phyloP scores from a whole-genome alignment of 345 rosid genomes.

The Kandelia obovata region DNA sequence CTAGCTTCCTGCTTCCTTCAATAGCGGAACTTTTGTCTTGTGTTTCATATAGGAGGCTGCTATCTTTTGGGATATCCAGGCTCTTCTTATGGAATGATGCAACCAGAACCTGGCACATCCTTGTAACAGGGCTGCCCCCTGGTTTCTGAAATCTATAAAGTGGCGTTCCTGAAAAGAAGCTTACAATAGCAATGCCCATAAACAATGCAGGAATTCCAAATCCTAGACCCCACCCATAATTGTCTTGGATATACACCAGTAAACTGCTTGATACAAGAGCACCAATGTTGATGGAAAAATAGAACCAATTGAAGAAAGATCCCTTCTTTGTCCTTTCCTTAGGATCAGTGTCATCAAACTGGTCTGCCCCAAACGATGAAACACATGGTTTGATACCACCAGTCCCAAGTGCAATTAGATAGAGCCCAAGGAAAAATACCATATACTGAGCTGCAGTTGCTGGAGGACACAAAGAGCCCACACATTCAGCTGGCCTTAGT shows the following conservation, averaged over 20 bases:
- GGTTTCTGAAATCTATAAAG: constrained; percentile 88
- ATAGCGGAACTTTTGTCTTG: constrained; percentile 62
- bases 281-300: constrained; percentile 87
- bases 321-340: constrained; percentile 76
- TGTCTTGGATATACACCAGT: constrained; percentile 89
- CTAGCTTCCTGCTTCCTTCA: constrained; percentile 73
- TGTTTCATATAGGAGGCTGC: constrained; percentile 62
- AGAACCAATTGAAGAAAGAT: constrained; percentile 94
- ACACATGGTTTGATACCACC: constrained; percentile 98
- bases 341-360: constrained; percentile 85
- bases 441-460: constrained; percentile 66
- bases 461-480: constrained; percentile 55
- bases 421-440: constrained; percentile 80
- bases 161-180: constrained; percentile 86
- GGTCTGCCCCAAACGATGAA: constrained; percentile 93
- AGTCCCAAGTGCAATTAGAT: constrained; percentile 85
- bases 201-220: constrained; percentile 90
- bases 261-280: constrained; percentile 82
- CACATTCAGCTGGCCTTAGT: constrained; percentile 64
- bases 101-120: constrained; percentile 79
- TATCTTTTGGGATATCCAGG: constrained; percentile 55
- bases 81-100: constrained; percentile 68
- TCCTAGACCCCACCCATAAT: constrained; percentile 91
- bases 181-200: constrained; percentile 77
- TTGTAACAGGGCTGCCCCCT: constrained; percentile 86